These are phyloP conservation scores for Penicillium sp. DNA, from an alignment of 2,329 filamentous ascomycete species.

Conservation along the genomic window DNA sequence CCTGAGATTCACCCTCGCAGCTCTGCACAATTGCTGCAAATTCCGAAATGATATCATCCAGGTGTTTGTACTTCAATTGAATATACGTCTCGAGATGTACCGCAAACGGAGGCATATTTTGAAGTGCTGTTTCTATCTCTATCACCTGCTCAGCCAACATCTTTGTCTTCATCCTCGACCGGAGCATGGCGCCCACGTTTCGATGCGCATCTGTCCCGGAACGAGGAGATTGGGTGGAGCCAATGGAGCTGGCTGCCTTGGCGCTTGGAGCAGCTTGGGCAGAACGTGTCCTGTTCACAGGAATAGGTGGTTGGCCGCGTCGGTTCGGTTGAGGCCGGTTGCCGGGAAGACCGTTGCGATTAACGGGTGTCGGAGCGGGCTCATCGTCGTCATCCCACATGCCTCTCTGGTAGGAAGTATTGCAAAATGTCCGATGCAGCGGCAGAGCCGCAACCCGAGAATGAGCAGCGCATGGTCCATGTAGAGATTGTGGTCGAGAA, in stretches of 20 bases:
- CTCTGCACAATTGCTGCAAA: background rate
- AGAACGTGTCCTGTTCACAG: background rate
- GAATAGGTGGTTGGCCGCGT: background rate
- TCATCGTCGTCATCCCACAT: conserved; percentile 10
- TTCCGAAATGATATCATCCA: conserved; percentile 1
- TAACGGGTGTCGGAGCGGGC: background rate
- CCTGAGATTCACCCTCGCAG: background rate
- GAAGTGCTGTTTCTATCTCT: background rate
- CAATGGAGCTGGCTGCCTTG: background rate
- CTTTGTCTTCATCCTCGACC: background rate
- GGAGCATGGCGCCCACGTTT: conserved; percentile 1
- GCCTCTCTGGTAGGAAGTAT: background rate
- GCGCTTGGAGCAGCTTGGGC: background rate
- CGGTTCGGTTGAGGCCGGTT: background rate
- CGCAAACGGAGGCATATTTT: background rate
- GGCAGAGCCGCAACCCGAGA: background rate
- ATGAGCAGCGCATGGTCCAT: background rate
- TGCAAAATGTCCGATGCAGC: background rate
- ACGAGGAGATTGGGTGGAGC: background rate
- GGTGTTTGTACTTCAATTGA: conserved; percentile 2
- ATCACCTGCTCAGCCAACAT: background rate
- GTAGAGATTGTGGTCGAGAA: background rate
- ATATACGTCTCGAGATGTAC: background rate
- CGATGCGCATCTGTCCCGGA: background rate
- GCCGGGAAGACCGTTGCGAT: background rate